Percentiles rank a stretch among this genome's conserved stretches.
Evolutionary conservation across 2,329 filamentous ascomycete species (phyloP).

Genomic region (Aspergillus pseudoviridinutans): DNA sequence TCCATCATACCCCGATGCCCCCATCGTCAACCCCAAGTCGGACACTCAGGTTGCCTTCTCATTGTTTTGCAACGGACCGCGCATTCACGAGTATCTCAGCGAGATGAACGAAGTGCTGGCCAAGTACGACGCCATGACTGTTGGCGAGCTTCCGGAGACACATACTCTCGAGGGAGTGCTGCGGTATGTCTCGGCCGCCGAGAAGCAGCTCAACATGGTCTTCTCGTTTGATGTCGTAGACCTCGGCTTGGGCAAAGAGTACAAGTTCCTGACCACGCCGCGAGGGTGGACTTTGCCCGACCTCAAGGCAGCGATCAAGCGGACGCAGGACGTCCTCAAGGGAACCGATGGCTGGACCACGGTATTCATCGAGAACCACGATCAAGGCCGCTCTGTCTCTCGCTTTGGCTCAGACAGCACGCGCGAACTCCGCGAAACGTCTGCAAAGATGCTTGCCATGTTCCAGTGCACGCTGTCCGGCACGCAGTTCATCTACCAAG

Average conservation of each 20-base stretch:
- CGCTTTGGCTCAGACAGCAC: slow-evolving; percentile 50
- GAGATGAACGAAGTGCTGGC: slow-evolving; percentile 51
- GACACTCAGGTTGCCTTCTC: slow-evolving; percentile 57
- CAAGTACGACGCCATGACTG: slow-evolving; percentile 56
- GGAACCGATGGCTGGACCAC: slow-evolving; percentile 60
- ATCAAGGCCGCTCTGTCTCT: slow-evolving; percentile 58
- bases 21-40: slow-evolving; percentile 37
- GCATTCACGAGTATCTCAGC: slow-evolving; percentile 54
- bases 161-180: slow-evolving; percentile 54
- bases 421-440: slow-evolving; percentile 47
- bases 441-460: slow-evolving; percentile 58
- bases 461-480: slow-evolving; percentile 55
- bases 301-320: slow-evolving; percentile 50
- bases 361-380: slow-evolving; percentile 63
- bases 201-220: slow-evolving; percentile 64
- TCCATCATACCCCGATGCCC: slow-evolving; percentile 48
- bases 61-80: slow-evolving; percentile 57
- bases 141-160: slow-evolving; percentile 56
- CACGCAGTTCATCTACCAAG: slow-evolving; percentile 64
- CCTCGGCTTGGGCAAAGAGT: slow-evolving; percentile 48
- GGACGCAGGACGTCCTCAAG: slow-evolving; percentile 57
- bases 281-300: slow-evolving; percentile 45
- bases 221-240: slow-evolving; percentile 68
- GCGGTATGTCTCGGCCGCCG: slow-evolving; percentile 51
- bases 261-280: slow-evolving; percentile 52